Evolutionary conservation across 371 early-diverging fungal species (phyloP), one percentile per base, ranked within the genome.

Genomic region (Rhizopus arrhizus): DNA sequence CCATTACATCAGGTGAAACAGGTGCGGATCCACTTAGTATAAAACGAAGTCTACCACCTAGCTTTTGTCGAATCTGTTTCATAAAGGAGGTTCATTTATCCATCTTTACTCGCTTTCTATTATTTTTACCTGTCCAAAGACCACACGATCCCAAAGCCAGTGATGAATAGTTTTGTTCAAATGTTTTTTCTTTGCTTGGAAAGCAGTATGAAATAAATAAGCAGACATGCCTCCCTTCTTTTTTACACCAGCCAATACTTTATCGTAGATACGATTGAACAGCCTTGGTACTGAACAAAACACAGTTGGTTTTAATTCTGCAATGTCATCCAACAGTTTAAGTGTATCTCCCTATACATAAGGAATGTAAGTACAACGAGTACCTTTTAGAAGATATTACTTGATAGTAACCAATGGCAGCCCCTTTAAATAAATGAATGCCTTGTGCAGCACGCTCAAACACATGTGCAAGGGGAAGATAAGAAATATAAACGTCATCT

Each of bases 261-360:
- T 95, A 74, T 96, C 96, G 73, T 97, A 95, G 68, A 99, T 93
- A 33, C 96, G 84, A 77, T 97, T 98, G 75, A 95, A 94, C 33
- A 99, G 86, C 52, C 99, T 86, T 31, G 99, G 99, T 7, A 99
- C 99, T 3, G 93, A 89, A 22, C 90, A 88, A 69, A 99, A 93
- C 46, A 97, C 86, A 9, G 97, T 96, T 2, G 99, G 99, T 58
- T 87, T 83, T 51, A 98, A 82, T 59, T 89, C 92, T 15, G 77
- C 83, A 69, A 95, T 88, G 70, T 97, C 98, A 55, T 97, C 96
- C 50, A 96, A 61, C 29, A 97, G 74, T 72, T 92, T 95, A 36
- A 86, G 67, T 5, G 93, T 89, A 72, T 98, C 94, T 28, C 99
- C 99, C 73, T 76, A 53, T 16, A 36, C 9, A 36, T 33, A 11